phyloP scores from a whole-genome alignment of 2,329 filamentous ascomycete genomes.

The Stagonosporopsis rhizophila region DNA sequence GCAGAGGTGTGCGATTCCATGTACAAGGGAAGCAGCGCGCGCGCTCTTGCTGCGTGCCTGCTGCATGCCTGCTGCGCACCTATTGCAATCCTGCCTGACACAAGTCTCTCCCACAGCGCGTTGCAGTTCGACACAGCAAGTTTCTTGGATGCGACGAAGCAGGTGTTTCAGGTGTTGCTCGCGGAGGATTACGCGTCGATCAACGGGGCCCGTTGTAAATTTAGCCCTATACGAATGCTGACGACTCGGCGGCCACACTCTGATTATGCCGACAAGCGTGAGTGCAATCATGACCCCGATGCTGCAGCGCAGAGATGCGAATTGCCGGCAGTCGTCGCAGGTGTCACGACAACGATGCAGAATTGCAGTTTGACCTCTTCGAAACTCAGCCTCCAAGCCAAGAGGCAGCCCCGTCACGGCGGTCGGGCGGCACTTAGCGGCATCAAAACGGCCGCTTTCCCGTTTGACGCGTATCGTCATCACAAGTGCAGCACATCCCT shows the following conservation, averaged over 20 bases:
- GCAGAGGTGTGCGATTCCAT: not conserved
- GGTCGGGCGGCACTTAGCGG: conserved; percentile 16
- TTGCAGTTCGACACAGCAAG: conserved; percentile 12
- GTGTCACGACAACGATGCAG: not conserved
- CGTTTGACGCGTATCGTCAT: conserved; percentile 9
- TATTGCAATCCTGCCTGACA: not conserved
- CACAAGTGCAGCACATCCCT: conserved; percentile 16
- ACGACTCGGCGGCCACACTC: conserved; percentile 4
- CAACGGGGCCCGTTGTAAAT: conserved; percentile 4
- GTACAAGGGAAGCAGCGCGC: not conserved
- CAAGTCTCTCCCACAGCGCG: not conserved
- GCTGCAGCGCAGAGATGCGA: not conserved
- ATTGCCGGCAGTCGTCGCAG: not conserved
- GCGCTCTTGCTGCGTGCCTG: not conserved
- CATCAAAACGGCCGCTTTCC: conserved; percentile 21
- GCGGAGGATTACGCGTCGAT: conserved; percentile 19
- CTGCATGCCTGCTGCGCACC: not conserved
- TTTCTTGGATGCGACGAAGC: not conserved
- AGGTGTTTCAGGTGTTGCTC: conserved; percentile 14
- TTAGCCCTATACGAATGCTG: conserved; percentile 21
- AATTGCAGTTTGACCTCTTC: not conserved
- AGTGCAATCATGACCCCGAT: not conserved
- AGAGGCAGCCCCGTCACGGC: conserved; percentile 3
- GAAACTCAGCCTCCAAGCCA: not conserved
- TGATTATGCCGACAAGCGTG: not conserved